phyloP scores from a whole-genome alignment of 305 asterid species.

The Fraxinus angustifolia region DNA sequence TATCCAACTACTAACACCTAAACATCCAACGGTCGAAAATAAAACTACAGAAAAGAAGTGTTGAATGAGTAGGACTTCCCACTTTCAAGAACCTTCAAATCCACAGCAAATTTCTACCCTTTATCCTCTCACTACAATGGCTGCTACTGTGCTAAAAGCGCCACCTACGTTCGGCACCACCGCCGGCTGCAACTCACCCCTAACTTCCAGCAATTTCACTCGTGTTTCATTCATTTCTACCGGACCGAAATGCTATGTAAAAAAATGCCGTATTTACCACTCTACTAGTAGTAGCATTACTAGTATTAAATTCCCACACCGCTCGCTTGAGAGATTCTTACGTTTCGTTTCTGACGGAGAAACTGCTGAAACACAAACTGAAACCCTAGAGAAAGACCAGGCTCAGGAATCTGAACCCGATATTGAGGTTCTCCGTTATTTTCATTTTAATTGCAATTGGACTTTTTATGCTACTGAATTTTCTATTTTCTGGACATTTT shows the following conservation, averaged over 20 bases:
- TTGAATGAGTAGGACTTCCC: neutral
- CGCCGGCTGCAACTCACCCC: conserved; percentile 22
- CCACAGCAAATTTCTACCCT: conserved; percentile 2
- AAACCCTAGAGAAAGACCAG: conserved; percentile 35
- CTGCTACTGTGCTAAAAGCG: conserved; percentile 36
- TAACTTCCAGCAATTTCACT: conserved; percentile 15
- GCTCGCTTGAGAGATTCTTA: conserved; percentile 25
- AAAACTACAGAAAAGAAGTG: neutral
- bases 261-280: conserved; percentile 26
- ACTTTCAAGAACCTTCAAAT: neutral
- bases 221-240: conserved; percentile 29
- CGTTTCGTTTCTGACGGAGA: conserved; percentile 42
- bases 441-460: neutral
- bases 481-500: neutral
- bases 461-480: neutral
- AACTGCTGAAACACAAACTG: conserved; percentile 39
- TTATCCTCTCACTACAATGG: conserved; percentile 37
- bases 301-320: conserved; percentile 25
- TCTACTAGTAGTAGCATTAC: conserved; percentile 18
- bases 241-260: conserved; percentile 19
- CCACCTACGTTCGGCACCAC: conserved; percentile 40
- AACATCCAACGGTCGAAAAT: neutral
- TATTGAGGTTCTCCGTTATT: conserved; percentile 30
- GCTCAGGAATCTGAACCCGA: conserved; percentile 36
- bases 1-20: neutral